Evolutionary conservation across 2,329 filamentous ascomycete genomes (phyloP).

Genomic region (Botrytis deweyae): DNA sequence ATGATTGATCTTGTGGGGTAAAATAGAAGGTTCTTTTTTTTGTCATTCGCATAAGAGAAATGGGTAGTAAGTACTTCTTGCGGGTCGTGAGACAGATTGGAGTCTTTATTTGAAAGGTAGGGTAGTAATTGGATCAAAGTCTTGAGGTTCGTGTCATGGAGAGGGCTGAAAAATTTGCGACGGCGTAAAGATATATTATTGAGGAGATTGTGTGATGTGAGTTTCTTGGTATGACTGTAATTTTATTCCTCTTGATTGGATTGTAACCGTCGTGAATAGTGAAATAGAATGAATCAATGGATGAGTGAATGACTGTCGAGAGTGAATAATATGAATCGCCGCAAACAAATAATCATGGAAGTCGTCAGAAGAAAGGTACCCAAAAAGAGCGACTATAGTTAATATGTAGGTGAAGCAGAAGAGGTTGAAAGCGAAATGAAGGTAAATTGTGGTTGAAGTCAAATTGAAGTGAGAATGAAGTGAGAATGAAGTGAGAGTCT

Average conservation of each 20-base stretch:
- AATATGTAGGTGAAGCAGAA: not conserved
- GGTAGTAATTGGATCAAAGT: not conserved
- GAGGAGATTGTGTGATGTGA: not conserved
- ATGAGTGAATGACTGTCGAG: not conserved
- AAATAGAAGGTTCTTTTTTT: not conserved
- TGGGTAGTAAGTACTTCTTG: not conserved
- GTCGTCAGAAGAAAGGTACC: not conserved
- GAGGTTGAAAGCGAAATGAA: not conserved
- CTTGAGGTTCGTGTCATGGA: not conserved
- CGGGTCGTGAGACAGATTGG: not conserved
- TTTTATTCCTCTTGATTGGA: not conserved
- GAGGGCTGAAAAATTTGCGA: not conserved
- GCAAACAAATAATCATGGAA: not conserved
- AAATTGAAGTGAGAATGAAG: not conserved
- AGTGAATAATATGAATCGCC: not conserved
- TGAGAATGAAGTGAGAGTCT: not conserved
- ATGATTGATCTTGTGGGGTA: slow-evolving; percentile 1
- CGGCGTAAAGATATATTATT: not conserved
- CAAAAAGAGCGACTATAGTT: slow-evolving; percentile 14
- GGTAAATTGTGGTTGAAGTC: not conserved
- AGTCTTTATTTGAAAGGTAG: not conserved
- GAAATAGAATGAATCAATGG: not conserved
- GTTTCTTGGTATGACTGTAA: not conserved
- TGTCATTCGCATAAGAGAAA: slow-evolving; percentile 2
- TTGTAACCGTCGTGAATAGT: not conserved